phyloP scores from a whole-genome alignment of 176 grass and related monocot species.

The Aegilops sharonensis region DNA sequence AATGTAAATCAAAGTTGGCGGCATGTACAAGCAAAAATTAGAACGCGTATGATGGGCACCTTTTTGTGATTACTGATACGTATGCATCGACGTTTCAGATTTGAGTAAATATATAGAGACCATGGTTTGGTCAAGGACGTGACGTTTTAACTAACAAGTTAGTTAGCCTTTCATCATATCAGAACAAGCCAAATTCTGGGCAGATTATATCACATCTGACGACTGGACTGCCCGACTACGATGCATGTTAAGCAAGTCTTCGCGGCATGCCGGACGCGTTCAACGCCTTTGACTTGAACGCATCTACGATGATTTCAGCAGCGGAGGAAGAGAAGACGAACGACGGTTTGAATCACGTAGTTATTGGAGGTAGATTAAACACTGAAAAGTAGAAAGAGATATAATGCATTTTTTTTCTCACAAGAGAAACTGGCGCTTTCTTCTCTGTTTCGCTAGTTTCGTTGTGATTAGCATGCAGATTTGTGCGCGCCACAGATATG shows the following conservation, averaged over 20 bases:
- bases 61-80: neutral
- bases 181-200: neutral
- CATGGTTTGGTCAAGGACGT: slow-evolving; percentile 4
- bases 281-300: slow-evolving; percentile 23
- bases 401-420: neutral
- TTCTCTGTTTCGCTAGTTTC: neutral
- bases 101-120: neutral
- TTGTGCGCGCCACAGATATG: neutral
- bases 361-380: neutral
- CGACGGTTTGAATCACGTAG: neutral
- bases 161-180: slow-evolving; percentile 18
- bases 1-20: slow-evolving; percentile 11
- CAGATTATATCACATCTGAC: slow-evolving; percentile 22
- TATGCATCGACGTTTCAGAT: neutral
- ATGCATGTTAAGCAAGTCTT: slow-evolving; percentile 7
- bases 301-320: neutral
- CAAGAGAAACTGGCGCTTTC: neutral
- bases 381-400: neutral
- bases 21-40: neutral
- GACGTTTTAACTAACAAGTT: slow-evolving; percentile 19
- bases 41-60: neutral
- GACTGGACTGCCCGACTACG: neutral
- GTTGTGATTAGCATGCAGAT: slow-evolving; percentile 9
- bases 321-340: neutral
- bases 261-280: neutral